A percentile compares a stretch with the other conserved stretches of the same genome.
Conservation (phyloP, 164 flowering plant species). For the Vitis amurensis region DNA sequence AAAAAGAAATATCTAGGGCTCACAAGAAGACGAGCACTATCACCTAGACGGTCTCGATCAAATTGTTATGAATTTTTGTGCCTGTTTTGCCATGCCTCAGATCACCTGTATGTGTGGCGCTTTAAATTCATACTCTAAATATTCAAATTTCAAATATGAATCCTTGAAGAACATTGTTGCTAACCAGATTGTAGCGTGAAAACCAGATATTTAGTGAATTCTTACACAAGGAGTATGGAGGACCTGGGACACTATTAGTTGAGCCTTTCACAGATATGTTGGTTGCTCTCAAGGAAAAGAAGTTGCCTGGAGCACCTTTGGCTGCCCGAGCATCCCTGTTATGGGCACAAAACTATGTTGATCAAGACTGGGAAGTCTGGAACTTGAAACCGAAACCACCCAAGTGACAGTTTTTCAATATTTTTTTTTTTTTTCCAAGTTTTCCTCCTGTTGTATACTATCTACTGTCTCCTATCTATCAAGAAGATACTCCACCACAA, state of each 20-base stretch:
- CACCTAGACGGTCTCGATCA: conserved; percentile 16
- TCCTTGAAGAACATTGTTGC: neutral
- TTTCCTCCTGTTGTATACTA: neutral
- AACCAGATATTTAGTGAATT: conserved; percentile 66
- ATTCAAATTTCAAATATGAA: neutral
- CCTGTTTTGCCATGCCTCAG: conserved; percentile 15
- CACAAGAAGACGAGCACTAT: conserved; percentile 9
- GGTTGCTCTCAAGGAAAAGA: conserved; percentile 61
- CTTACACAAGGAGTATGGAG: conserved; percentile 68
- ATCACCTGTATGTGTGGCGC: conserved; percentile 5
- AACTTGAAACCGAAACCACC: conserved; percentile 29
- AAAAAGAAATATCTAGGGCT: conserved; percentile 15
- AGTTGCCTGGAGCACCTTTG: conserved; percentile 63
- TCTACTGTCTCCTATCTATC: neutral
- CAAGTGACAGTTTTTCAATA: conserved; percentile 9
- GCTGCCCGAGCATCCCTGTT: conserved; percentile 72
- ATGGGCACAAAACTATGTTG: conserved; percentile 81
- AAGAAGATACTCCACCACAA: conserved; percentile 1
- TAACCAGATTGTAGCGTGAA: conserved; percentile 8
- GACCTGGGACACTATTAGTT: conserved; percentile 79
- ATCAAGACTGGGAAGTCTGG: conserved; percentile 74
- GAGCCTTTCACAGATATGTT: conserved; percentile 86
- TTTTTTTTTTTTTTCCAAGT: conserved; percentile 1
- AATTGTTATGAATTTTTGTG: conserved; percentile 16
- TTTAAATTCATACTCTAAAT: neutral